Conservation (phyloP, 352 stramenopile genomes). For the Globisporangium spiculum region DNA sequence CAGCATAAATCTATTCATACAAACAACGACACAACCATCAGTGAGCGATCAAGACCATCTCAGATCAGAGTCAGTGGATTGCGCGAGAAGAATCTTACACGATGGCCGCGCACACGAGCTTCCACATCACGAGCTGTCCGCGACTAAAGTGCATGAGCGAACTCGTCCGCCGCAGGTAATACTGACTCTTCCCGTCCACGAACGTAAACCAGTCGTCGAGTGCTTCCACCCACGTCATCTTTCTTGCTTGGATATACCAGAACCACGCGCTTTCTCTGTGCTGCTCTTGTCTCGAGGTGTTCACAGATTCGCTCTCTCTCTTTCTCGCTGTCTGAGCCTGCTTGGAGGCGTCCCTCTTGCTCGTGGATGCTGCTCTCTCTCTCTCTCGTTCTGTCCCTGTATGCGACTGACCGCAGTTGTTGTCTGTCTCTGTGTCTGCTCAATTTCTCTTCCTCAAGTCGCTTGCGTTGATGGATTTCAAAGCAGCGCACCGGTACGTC, state of each 20-base stretch:
- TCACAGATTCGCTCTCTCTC: neutral
- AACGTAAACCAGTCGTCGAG: constrained; percentile 66
- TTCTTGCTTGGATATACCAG: neutral
- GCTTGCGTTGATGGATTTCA: neutral
- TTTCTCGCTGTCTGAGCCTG: neutral
- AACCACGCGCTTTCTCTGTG: neutral
- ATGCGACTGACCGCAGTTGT: neutral
- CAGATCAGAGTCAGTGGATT: neutral
- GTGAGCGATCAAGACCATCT: neutral
- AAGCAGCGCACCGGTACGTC: neutral
- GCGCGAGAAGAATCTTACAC: constrained; percentile 31
- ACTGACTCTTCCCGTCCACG: constrained; percentile 61
- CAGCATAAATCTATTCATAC: constrained; percentile 38
- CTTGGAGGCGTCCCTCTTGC: neutral
- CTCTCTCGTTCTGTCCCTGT: constrained; percentile 3
- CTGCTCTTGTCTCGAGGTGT: neutral
- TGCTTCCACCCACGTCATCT: constrained; percentile 29
- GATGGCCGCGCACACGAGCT: constrained; percentile 46
- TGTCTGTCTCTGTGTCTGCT: neutral
- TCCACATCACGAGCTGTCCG: constrained; percentile 59
- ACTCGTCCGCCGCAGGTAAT: constrained; percentile 46
- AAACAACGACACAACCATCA: neutral
- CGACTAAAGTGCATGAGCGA: constrained; percentile 41
- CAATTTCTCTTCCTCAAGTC: neutral
- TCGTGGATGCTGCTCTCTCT: neutral